Evolutionary conservation across 345 rosid genomes (phyloP).

Genomic region (Camelina hispida): DNA sequence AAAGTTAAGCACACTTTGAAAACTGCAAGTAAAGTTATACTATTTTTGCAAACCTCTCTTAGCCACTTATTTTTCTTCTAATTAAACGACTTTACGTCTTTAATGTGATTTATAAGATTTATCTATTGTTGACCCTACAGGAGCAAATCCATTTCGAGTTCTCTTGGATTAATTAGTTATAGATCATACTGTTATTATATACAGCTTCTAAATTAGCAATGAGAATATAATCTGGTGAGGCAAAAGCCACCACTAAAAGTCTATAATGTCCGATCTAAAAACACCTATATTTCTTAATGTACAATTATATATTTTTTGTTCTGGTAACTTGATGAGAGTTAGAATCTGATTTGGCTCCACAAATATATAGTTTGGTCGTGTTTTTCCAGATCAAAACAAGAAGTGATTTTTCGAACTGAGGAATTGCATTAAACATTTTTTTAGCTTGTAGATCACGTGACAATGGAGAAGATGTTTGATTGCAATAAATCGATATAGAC

Average conservation of each 20-base stretch:
- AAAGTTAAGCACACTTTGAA: neutral
- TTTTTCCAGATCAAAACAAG: conserved; percentile 22
- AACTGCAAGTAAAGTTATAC: neutral
- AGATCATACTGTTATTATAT: neutral
- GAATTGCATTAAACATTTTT: neutral
- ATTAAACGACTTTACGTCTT: neutral
- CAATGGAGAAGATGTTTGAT: conserved; percentile 12
- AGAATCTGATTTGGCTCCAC: neutral
- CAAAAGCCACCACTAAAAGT: neutral
- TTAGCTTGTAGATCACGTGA: conserved; percentile 32
- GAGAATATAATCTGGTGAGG: neutral
- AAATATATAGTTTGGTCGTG: conserved; percentile 15
- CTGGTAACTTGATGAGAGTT: neutral
- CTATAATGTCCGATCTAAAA: neutral
- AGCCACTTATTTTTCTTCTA: neutral
- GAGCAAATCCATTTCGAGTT: neutral
- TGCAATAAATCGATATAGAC: conserved; percentile 36
- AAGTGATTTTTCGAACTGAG: conserved; percentile 12
- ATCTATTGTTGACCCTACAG: neutral
- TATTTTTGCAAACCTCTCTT: neutral
- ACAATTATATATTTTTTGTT: neutral
- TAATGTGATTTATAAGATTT: neutral
- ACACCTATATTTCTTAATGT: neutral
- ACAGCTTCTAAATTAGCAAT: neutral
- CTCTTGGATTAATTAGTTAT: neutral